A percentile compares a stretch with the other conserved stretches of the same genome.
Conservation (phyloP, 257 asterid genomes). For the Coffea canephora region DNA sequence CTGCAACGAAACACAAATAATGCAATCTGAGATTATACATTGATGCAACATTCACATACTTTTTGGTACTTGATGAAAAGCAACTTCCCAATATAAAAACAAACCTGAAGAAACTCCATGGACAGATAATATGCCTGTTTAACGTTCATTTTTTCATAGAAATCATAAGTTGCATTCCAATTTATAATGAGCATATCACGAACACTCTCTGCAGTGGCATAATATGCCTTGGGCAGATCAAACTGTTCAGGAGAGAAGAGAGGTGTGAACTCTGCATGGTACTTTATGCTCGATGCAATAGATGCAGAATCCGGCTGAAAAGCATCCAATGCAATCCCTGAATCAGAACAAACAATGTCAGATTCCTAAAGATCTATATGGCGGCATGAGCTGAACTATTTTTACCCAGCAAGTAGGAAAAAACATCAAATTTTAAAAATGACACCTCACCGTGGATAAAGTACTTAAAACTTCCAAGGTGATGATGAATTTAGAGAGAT, state of each 20-base stretch:
- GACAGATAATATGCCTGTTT: slow-evolving; percentile 65
- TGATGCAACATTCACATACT: not conserved
- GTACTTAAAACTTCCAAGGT: no score
- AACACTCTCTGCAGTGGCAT: slow-evolving; percentile 62
- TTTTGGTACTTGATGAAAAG: slow-evolving; percentile 5
- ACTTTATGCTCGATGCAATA: slow-evolving; percentile 51
- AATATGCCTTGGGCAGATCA: slow-evolving; percentile 52
- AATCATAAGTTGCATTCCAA: slow-evolving; percentile 60
- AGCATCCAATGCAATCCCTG: slow-evolving; percentile 39
- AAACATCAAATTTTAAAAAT: no score
- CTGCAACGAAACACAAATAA: slow-evolving; percentile 20
- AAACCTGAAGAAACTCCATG: slow-evolving; percentile 73
- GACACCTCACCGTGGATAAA: no score
- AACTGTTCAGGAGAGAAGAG: slow-evolving; percentile 49
- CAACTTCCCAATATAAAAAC: slow-evolving; percentile 4
- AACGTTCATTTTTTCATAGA: slow-evolving; percentile 44
- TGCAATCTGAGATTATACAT: not conserved
- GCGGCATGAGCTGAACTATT: not conserved
- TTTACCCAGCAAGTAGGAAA: not conserved
- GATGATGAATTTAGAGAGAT: not conserved
- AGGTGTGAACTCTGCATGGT: slow-evolving; percentile 64
- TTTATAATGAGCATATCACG: slow-evolving; percentile 57
- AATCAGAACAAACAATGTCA: not conserved
- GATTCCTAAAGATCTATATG: not conserved
- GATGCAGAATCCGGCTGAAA: slow-evolving; percentile 52